Evolutionary conservation across 2,329 filamentous ascomycete genomes (phyloP).

Genomic region (Rhinocladiella mackenziei): DNA sequence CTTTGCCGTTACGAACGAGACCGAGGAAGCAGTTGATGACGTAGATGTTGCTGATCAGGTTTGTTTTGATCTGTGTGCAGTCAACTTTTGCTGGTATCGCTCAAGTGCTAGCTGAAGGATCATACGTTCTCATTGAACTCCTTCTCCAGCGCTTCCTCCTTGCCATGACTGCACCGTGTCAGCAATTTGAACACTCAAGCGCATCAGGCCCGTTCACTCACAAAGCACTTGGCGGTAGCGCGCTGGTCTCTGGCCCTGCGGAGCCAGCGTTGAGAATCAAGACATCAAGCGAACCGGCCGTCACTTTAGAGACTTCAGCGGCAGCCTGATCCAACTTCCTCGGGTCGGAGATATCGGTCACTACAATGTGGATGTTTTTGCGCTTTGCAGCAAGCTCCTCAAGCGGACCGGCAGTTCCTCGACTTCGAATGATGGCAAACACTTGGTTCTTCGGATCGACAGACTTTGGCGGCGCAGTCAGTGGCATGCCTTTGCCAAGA

Average conservation of each 20-base stretch:
- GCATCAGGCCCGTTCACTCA: conserved; percentile 10
- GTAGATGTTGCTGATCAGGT: conserved; percentile 20
- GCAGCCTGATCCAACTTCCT: conserved; percentile 31
- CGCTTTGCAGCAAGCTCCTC: conserved; percentile 31
- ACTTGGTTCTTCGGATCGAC: conserved; percentile 36
- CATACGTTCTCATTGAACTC: conserved; percentile 24
- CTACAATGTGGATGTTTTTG: conserved; percentile 39
- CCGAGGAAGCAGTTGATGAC: conserved; percentile 40
- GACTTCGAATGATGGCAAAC: conserved; percentile 40
- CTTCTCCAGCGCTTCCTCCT: conserved; percentile 23
- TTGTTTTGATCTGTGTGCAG: conserved; percentile 16
- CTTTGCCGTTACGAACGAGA: conserved; percentile 37
- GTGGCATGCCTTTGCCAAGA: conserved; percentile 5
- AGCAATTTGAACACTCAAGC: conserved; percentile 6
- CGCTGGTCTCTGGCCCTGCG: conserved; percentile 15
- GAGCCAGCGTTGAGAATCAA: conserved; percentile 42
- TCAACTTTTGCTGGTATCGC: conserved; percentile 10
- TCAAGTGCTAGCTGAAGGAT: conserved; percentile 5
- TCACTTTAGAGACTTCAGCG: conserved; percentile 33
- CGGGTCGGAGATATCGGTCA: conserved; percentile 34
- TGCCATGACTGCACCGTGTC: conserved; percentile 18
- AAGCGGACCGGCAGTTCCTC: conserved; percentile 28
- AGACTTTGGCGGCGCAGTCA: conserved; percentile 19
- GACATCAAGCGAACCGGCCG: conserved; percentile 40
- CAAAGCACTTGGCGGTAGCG: conserved; percentile 19